Evolutionary conservation across 305 asterid genomes (phyloP).

Genomic region (Fraxinus baroniana): DNA sequence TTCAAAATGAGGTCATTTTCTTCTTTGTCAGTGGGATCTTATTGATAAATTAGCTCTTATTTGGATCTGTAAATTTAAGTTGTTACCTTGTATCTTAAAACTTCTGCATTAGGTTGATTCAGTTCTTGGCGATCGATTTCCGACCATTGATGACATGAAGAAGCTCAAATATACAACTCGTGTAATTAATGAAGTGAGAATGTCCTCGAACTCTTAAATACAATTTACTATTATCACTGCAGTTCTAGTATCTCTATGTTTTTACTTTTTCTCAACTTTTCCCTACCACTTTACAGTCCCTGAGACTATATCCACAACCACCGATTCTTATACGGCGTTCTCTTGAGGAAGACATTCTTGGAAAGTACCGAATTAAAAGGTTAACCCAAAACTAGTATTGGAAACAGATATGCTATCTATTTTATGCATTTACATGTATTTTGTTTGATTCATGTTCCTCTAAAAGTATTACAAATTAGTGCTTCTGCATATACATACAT

Average conservation of each 20-base stretch:
- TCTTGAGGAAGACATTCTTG: conserved; percentile 71
- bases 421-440: not conserved
- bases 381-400: conserved; percentile 16
- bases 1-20: conserved; percentile 78
- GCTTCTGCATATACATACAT: not conserved
- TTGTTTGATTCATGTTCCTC: not conserved
- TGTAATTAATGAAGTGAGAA: conserved; percentile 87
- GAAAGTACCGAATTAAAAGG: conserved; percentile 84
- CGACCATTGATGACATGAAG: conserved; percentile 89
- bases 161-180: conserved; percentile 90
- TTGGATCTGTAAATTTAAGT: conserved; percentile 21
- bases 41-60: conserved; percentile 1
- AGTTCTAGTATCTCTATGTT: conserved; percentile 15
- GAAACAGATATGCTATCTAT: not conserved
- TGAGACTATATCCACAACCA: conserved; percentile 97
- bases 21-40: not conserved
- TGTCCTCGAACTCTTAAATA: conserved; percentile 6
- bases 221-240: conserved; percentile 17
- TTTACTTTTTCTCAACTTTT: conserved; percentile 7
- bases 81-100: conserved; percentile 18
- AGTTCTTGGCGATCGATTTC: conserved; percentile 87
- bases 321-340: conserved; percentile 97
- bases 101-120: conserved; percentile 66
- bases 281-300: conserved; percentile 54
- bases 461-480: not conserved